phyloP scores from a whole-genome alignment of 495 filamentous ascomycete species.

The Astrocystis sublimbata region DNA sequence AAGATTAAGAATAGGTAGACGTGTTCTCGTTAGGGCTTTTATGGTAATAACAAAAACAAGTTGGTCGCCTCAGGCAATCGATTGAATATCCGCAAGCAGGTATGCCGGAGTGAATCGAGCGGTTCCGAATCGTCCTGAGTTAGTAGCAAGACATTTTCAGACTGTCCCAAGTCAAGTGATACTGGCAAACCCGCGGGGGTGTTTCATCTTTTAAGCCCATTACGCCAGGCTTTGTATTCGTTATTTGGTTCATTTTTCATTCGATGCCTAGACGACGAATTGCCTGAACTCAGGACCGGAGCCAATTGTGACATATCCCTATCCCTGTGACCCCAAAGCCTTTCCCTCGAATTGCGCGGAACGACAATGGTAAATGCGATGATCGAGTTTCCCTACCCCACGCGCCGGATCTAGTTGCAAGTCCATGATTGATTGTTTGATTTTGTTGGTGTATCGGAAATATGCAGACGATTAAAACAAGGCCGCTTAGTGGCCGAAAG shows the following conservation, averaged over 20 bases:
- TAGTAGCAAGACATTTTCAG: conserved; percentile 1
- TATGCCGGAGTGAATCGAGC: not conserved
- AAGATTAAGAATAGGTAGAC: not conserved
- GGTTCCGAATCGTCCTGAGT: not conserved
- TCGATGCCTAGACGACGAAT: conserved; percentile 37
- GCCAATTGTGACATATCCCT: conserved; percentile 29
- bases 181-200: conserved; percentile 1
- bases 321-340: conserved; percentile 32
- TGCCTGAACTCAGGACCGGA: conserved; percentile 36
- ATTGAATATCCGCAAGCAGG: not conserved
- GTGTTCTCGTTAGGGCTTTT: not conserved
- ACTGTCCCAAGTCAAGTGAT: conserved; percentile 2
- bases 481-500: conserved; percentile 54
- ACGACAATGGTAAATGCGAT: conserved; percentile 36
- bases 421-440: conserved; percentile 30
- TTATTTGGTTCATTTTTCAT: conserved; percentile 34
- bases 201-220: conserved; percentile 13
- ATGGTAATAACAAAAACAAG: not conserved
- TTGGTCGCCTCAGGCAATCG: not conserved
- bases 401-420: conserved; percentile 39
- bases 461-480: conserved; percentile 26
- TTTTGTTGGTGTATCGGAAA: conserved; percentile 34
- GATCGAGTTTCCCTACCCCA: conserved; percentile 39
- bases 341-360: conserved; percentile 33
- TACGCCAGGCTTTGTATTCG: conserved; percentile 25